A percentile compares a stretch with the other conserved stretches of the same genome.
phyloP scores from a whole-genome alignment of 768 basidiomycete genomes.

The Xanthoconium stramineum region DNA sequence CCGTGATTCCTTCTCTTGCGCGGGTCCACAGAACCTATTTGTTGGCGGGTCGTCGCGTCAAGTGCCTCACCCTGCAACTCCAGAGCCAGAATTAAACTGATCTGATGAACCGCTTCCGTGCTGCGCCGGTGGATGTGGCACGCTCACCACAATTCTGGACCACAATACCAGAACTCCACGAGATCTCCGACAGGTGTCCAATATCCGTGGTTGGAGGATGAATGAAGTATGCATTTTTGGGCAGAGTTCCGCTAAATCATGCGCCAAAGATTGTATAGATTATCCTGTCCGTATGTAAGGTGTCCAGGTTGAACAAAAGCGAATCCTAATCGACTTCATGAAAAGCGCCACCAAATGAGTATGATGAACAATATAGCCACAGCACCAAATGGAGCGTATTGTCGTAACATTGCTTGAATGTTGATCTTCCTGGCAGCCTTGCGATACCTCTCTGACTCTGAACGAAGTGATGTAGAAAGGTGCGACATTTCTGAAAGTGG shows the following conservation, averaged over 20 bases:
- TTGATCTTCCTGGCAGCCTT: constrained; percentile 96
- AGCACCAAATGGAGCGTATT: constrained; percentile 91
- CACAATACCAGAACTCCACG: neutral
- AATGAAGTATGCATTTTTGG: neutral
- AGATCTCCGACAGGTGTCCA: neutral
- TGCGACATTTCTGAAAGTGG: constrained; percentile 83
- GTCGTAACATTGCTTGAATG: constrained; percentile 86
- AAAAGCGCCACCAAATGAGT: constrained; percentile 77
- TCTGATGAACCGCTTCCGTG: neutral
- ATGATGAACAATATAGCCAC: constrained; percentile 76
- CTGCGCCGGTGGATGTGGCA: too few species aligned
- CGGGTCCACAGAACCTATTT: neutral
- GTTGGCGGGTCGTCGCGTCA: neutral
- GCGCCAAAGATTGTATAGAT: constrained; percentile 23
- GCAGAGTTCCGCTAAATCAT: neutral
- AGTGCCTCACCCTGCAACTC: neutral
- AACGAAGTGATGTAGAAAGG: constrained; percentile 87
- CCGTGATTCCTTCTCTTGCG: neutral
- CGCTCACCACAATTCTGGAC: neutral
- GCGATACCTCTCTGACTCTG: constrained; percentile 97
- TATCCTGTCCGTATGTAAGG: constrained; percentile 25
- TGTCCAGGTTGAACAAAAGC: constrained; percentile 16
- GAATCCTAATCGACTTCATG: constrained; percentile 32
- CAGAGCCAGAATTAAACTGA: neutral
- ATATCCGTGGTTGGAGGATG: neutral